Base-by-base conservation (phyloP, 768 basidiomycete genomes). In the Boletus vermiculosoides region DNA sequence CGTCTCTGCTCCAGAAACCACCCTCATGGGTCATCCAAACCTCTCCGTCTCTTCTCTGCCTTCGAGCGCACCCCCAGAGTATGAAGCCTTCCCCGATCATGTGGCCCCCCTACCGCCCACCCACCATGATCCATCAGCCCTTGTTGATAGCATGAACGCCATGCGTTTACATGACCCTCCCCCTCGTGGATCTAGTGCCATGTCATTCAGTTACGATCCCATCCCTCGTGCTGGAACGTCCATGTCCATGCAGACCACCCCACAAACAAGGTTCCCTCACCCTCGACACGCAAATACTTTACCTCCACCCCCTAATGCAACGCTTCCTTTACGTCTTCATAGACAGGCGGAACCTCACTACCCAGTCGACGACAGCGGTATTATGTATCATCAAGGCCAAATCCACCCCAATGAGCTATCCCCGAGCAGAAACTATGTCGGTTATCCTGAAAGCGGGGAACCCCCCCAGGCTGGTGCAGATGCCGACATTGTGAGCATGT, bases 151-250 rank as follows among this genome's bases (percentile, higher is more conserved):
- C 42, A 83, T 90, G 70, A 77, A 78, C 45, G 72, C 79, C 41
- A 74, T 91, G 69, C 78, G 73, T 49, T 71, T 90, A 55, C 71
- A 70, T 51, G 83, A 83, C 44, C 73, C 75, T 23, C 60, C 61
- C 23, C 65, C 73, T 30, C 68, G 66, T 20, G 68, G 70, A 45
- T 57, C 72, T 22, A 70, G 70, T 45, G 62, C 66, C 36, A 63
- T 65, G 65, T 63, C 66, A 37, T 66, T 55, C 57, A 48, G 59
- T 36, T 46, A 65, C 36, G 85, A 86, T 58, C 80, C 81, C 45
- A 70, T 85, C 15, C 77, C 78, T 54, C 79, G 84, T 30, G 77
- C 80, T 5, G 79, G 79, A 18, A 85, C 85, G 20, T 82, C 85
- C 33, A 80, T 85, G 78, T 83, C 84, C 16, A 69, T 75, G 63